Conservation (phyloP, 495 filamentous ascomycete genomes). For the Penicillium chermesinum region DNA sequence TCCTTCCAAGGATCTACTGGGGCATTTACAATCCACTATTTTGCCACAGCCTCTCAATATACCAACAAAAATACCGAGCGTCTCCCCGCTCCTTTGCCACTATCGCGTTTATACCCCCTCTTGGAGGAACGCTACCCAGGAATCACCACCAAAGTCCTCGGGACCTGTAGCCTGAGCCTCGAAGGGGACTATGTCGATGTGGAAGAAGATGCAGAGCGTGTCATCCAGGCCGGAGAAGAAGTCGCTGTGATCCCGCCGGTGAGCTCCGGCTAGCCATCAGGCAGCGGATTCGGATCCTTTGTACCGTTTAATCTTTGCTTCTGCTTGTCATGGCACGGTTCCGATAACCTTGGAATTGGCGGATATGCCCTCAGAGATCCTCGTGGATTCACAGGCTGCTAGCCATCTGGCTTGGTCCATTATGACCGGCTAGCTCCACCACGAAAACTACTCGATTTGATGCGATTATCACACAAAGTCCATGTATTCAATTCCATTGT, state of each 20-base stretch:
- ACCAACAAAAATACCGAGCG: slow-evolving; percentile 66
- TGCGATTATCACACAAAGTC: no score
- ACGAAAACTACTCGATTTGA: no score
- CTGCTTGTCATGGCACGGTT: background rate
- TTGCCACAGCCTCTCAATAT: slow-evolving; percentile 71
- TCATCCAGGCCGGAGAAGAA: slow-evolving; percentile 77
- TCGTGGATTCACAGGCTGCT: no score
- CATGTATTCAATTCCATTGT: background rate
- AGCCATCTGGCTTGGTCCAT: no score
- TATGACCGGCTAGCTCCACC: no score
- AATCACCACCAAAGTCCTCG: slow-evolving; percentile 67
- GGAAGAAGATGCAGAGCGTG: slow-evolving; percentile 21
- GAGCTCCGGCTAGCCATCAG: slow-evolving; percentile 48
- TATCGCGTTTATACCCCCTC: slow-evolving; percentile 58
- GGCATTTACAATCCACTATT: slow-evolving; percentile 78
- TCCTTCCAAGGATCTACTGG: background rate
- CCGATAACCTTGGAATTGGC: no score
- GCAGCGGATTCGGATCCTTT: no score
- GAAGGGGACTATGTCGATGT: slow-evolving; percentile 87
- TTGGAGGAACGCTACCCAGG: slow-evolving; percentile 80
- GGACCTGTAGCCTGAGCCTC: slow-evolving; percentile 75
- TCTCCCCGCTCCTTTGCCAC: slow-evolving; percentile 65
- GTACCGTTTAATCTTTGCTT: background rate
- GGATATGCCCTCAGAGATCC: no score
- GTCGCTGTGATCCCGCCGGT: slow-evolving; percentile 97